Percentiles rank a stretch among this genome's conserved stretches.
Evolutionary conservation across 768 basidiomycete species (phyloP).

Genomic region (Suillus tomentosus): DNA sequence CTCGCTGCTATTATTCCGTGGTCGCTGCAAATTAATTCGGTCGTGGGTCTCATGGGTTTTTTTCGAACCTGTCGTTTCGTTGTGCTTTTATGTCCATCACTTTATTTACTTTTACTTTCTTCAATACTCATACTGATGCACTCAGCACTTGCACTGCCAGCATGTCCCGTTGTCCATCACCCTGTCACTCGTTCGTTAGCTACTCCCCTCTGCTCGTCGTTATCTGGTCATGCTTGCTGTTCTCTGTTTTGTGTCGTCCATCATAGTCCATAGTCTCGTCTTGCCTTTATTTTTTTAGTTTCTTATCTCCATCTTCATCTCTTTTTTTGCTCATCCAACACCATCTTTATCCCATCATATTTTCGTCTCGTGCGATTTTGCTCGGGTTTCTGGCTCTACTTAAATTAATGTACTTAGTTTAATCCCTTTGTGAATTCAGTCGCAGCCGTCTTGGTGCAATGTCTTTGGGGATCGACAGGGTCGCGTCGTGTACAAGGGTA

Average conservation of each 20-base stretch:
- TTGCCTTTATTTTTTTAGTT: background rate
- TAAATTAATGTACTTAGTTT: constrained; percentile 32
- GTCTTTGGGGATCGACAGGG: constrained; percentile 2
- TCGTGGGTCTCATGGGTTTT: constrained; percentile 13
- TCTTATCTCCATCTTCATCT: background rate
- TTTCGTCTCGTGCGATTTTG: constrained; percentile 14
- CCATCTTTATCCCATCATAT: constrained; percentile 24
- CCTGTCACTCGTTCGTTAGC: constrained; percentile 7
- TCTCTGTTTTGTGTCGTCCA: background rate
- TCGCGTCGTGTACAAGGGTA: background rate
- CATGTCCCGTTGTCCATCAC: constrained; percentile 4
- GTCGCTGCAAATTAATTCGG: constrained; percentile 13
- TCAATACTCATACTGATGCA: constrained; percentile 12
- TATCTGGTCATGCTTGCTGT: constrained; percentile 4
- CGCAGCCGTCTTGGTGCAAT: background rate
- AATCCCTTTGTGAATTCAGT: constrained; percentile 19
- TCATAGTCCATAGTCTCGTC: background rate
- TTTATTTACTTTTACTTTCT: constrained; percentile 5
- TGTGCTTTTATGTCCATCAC: background rate
- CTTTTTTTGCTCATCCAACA: constrained; percentile 8
- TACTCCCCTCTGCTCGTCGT: constrained; percentile 2
- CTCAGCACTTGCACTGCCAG: constrained; percentile 17
- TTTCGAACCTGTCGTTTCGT: constrained; percentile 5
- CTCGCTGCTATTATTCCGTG: constrained; percentile 8
- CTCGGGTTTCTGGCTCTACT: background rate